A percentile compares a stretch with the other conserved stretches of the same genome.
These are phyloP conservation scores for Leptodermis oblonga DNA, from an alignment of 257 asterid genomes.

Conservation along the genomic window DNA sequence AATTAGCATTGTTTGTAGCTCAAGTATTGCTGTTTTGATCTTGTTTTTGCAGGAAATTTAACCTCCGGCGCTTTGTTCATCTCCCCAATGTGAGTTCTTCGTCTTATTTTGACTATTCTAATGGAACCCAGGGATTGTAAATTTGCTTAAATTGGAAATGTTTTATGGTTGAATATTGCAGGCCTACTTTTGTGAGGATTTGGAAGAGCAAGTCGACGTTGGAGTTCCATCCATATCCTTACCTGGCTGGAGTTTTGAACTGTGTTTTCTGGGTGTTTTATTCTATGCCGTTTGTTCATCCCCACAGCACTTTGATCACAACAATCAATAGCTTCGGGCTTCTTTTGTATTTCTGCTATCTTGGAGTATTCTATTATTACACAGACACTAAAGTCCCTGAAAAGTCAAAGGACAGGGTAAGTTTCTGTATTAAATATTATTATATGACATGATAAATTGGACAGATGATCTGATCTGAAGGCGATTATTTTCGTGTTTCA, in stretches of 20 bases:
- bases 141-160: too few relatives aligned
- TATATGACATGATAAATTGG: background rate
- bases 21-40: too few relatives aligned
- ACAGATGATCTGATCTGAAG: too few relatives aligned
- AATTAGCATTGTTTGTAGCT: too few relatives aligned
- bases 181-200: conserved; percentile 53
- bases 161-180: conserved; percentile 13
- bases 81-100: conserved; percentile 34
- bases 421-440: background rate
- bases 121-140: too few relatives aligned
- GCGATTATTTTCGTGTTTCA: conserved; percentile 18
- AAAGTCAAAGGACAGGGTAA: background rate
- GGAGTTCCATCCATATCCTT: conserved; percentile 77
- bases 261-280: conserved; percentile 68
- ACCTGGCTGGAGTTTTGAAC: conserved; percentile 47
- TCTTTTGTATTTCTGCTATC: background rate
- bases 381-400: background rate
- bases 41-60: conserved; percentile 27
- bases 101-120: background rate
- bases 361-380: background rate
- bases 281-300: conserved; percentile 56
- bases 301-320: conserved; percentile 43
- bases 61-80: conserved; percentile 33
- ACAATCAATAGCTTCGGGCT: conserved; percentile 54
- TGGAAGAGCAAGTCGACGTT: conserved; percentile 34